Base-by-base conservation (phyloP, 176 grass and related monocot genomes). In the Hordeum marinum region DNA sequence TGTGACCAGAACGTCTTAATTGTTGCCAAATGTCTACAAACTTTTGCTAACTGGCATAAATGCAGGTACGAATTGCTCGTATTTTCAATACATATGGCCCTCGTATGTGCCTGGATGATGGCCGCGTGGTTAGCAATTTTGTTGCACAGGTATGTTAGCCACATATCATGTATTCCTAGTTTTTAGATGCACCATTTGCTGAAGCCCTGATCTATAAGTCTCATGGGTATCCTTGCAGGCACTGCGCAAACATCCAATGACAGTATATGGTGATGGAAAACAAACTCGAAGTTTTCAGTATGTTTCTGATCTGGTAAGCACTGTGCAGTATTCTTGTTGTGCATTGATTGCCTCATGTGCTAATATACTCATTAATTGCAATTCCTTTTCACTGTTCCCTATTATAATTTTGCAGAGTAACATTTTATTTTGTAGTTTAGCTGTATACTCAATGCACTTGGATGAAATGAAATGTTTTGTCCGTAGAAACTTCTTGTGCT, bases 51-150 rank as follows among this genome's bases (percentile, higher is more conserved):
- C 54, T 76, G 23, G 13, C 27, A 41, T 52, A 63, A 76, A 54
- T 72, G 7, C 90, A 94, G 93, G 90, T 94, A 64, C 90, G 93
- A 11, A 97, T 97, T 86, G 95, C 95, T 73, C 88, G 95, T 18
- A 97, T 97, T 75, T 97, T 97, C 88, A 97, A 97, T 81, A 97
- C 95, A 50, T 94, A 97, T 83, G 95, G 95, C 18, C 95, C 95
- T 52, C 92, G 95, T 32, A 97, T 97, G 92, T 94, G 91, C 91
- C 90, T 97, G 58, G 95, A 97, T 88, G 95, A 97, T 87, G 92
- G 95, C 0, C 95, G 92, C 8, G 95, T 97, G 25, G 95, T 97
- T 21, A 94, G 95, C 90, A 97, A 97, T 90, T 97, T 97, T 86
- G 92, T 97, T 79, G 95, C 92, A 43, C 95, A 97, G 92, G 95